Conservation (phyloP, 306 rosid genomes). For the Vigna radiata region DNA sequence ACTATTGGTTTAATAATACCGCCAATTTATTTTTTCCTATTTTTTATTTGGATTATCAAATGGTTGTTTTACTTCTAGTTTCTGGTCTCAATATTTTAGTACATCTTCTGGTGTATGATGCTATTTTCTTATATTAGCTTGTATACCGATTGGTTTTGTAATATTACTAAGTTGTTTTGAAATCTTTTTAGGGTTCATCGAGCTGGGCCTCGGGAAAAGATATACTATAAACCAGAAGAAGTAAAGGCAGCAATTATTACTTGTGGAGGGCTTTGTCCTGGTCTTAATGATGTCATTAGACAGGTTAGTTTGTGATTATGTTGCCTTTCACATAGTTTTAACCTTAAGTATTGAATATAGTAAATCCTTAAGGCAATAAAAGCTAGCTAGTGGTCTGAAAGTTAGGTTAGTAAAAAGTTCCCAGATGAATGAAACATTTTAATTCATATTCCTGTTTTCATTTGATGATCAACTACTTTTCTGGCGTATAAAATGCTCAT, state of each 20-base stretch:
- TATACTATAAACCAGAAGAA: slow-evolving; percentile 85
- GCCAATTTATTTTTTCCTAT: background rate
- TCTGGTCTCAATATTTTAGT: background rate
- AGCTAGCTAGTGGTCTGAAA: slow-evolving; percentile 5
- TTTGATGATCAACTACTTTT: slow-evolving; percentile 8
- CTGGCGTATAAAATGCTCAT: background rate
- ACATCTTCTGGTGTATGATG: background rate
- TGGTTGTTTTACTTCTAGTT: slow-evolving; percentile 21
- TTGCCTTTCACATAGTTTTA: slow-evolving; percentile 22
- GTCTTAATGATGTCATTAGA: slow-evolving; percentile 98
- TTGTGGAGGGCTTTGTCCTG: slow-evolving; percentile 99
- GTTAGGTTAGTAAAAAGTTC: slow-evolving; percentile 2
- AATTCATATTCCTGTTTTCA: slow-evolving; percentile 10
- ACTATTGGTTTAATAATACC: background rate
- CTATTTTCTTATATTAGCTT: slow-evolving; percentile 2
- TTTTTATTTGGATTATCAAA: background rate
- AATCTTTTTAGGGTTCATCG: slow-evolving; percentile 84
- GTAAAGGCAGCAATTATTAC: slow-evolving; percentile 98
- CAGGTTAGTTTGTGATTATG: slow-evolving; percentile 66
- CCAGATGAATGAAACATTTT: background rate
- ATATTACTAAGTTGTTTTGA: slow-evolving; percentile 21
- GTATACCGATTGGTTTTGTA: no score
- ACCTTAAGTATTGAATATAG: slow-evolving; percentile 12
- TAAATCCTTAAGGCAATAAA: background rate
- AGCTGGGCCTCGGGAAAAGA: slow-evolving; percentile 99